A percentile compares a stretch with the other conserved stretches of the same genome.
phyloP scores from a whole-genome alignment of 2,329 filamentous ascomycete genomes.

The Didymella exigua region DNA sequence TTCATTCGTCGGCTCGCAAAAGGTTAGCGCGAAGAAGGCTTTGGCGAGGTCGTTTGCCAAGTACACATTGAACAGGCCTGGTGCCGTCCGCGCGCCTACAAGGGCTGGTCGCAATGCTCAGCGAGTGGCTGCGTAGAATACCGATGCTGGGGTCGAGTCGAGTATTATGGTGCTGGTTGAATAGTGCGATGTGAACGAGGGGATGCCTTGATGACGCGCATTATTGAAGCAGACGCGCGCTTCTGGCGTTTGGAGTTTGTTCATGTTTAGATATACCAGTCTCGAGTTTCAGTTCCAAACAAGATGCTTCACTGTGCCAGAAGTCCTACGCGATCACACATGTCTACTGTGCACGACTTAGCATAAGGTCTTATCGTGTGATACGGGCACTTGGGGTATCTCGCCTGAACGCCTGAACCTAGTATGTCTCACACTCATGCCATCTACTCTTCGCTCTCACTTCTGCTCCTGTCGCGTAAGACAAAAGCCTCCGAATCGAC shows the following conservation, averaged over 20 bases:
- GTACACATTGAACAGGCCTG: conserved; percentile 65
- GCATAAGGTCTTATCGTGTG: not conserved
- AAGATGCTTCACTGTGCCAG: not conserved
- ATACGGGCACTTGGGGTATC: conserved; percentile 9
- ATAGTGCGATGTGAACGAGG: not conserved
- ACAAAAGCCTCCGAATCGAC: conserved; percentile 79
- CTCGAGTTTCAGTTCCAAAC: not conserved
- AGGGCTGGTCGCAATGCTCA: conserved; percentile 37
- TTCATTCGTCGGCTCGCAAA: conserved; percentile 94
- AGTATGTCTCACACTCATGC: not conserved
- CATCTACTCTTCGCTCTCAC: conserved; percentile 52
- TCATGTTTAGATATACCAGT: not conserved
- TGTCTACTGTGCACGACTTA: not conserved
- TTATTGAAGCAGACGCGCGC: not conserved
- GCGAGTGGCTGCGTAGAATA: conserved; percentile 30
- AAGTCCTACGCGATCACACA: not conserved
- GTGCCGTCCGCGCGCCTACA: conserved; percentile 44
- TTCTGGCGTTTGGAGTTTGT: not conserved
- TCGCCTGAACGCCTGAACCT: conserved; percentile 3
- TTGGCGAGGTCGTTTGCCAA: conserved; percentile 94
- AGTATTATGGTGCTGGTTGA: not conserved
- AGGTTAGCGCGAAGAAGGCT: conserved; percentile 97
- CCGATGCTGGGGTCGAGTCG: not conserved
- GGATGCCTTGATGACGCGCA: not conserved
- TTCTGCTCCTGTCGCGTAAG: conserved; percentile 55